These are phyloP conservation scores for Uronychia setigera DNA, from an alignment of 73 alveolate genomes.

Conservation along the genomic window DNA sequence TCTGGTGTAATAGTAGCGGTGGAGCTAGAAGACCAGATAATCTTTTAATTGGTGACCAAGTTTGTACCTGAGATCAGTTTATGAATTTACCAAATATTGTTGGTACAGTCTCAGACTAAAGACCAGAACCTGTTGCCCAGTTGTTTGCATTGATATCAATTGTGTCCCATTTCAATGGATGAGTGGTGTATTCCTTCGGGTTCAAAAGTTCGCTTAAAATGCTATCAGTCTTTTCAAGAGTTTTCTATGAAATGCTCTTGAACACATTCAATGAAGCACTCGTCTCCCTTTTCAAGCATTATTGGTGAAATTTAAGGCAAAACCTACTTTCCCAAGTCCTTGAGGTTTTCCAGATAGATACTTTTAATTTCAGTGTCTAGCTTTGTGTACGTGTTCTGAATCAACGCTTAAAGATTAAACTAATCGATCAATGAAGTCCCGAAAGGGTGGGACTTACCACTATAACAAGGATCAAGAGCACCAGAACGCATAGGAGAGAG, in stretches of 20 bases:
- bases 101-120: too few relatives aligned
- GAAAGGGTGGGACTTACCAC: slow-evolving; percentile 12
- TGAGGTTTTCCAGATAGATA: slow-evolving; percentile 25
- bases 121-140: too few relatives aligned
- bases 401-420: slow-evolving; percentile 27
- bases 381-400: slow-evolving; percentile 46
- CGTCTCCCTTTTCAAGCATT: slow-evolving; percentile 46
- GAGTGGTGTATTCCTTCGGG: slow-evolving; percentile 14
- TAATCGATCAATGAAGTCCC: too few relatives aligned
- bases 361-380: slow-evolving; percentile 25
- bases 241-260: slow-evolving; percentile 10
- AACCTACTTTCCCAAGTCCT: slow-evolving; percentile 27
- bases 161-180: slow-evolving; percentile 19
- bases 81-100: neutral
- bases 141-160: neutral
- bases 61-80: neutral
- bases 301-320: too few relatives aligned
- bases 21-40: neutral
- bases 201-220: slow-evolving; percentile 12
- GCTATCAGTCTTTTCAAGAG: slow-evolving; percentile 18
- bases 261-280: slow-evolving; percentile 24
- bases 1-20: too few relatives aligned
- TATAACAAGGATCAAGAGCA: slow-evolving; percentile 32
- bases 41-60: neutral
- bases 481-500: slow-evolving; percentile 45